These are phyloP conservation scores for Sporobolomyces pararoseus DNA, from an alignment of 768 basidiomycete species.

Conservation along the genomic window DNA sequence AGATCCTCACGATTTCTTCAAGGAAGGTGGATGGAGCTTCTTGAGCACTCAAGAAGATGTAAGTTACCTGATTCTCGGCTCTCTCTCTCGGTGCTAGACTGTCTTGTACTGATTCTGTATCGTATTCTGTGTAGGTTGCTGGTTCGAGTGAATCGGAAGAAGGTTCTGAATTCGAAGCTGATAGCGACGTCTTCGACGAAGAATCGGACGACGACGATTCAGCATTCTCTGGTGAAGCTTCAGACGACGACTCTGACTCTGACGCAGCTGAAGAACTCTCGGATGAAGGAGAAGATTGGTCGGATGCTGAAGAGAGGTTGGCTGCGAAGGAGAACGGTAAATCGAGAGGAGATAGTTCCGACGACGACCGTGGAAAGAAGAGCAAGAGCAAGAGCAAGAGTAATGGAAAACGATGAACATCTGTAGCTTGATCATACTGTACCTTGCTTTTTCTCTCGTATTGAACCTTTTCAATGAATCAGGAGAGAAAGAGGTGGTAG, in stretches of 20 bases:
- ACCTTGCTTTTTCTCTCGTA: background rate
- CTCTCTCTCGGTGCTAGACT: conserved; percentile 42
- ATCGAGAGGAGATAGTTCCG: conserved; percentile 43
- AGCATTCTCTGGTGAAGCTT: conserved; percentile 57
- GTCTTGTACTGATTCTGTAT: background rate
- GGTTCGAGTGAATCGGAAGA: conserved; percentile 53
- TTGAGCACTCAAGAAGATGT: conserved; percentile 62
- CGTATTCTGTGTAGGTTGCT: conserved; percentile 57
- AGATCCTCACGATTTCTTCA: conserved; percentile 90
- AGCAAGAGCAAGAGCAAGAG: conserved; percentile 45
- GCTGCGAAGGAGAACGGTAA: conserved; percentile 63
- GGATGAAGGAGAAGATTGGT: conserved; percentile 79
- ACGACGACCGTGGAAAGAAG: conserved; percentile 47
- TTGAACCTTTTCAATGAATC: no score
- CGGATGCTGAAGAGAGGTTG: conserved; percentile 55
- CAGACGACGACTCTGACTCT: conserved; percentile 31
- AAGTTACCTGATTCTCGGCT: conserved; percentile 60
- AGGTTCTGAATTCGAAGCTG: conserved; percentile 53
- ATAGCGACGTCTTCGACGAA: conserved; percentile 58
- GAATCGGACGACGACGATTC: conserved; percentile 62
- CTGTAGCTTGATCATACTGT: background rate
- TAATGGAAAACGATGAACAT: conserved; percentile 10
- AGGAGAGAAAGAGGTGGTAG: no score
- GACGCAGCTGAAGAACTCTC: conserved; percentile 46
- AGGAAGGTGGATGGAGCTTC: conserved; percentile 92